Evolutionary conservation across 1,139 yeast species (phyloP).

Genomic region (Hanseniaspora gamundiae): DNA sequence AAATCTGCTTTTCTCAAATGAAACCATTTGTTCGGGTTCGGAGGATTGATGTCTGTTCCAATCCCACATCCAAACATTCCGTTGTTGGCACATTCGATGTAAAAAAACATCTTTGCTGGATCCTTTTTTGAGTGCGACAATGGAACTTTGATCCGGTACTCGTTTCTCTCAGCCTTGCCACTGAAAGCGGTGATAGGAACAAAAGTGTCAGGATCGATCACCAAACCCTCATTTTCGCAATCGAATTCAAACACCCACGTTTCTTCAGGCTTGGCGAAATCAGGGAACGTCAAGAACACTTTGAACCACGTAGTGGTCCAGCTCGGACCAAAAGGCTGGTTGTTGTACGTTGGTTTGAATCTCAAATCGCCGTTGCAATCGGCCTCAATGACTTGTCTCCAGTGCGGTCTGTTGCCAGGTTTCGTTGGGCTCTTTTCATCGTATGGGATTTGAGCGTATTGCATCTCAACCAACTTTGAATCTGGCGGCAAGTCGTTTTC

Average conservation of each 20-base stretch:
- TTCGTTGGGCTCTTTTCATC: conserved; percentile 23
- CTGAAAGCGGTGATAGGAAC: conserved; percentile 72
- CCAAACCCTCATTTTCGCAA: conserved; percentile 72
- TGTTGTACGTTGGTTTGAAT: conserved; percentile 43
- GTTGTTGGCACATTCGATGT: conserved; percentile 84
- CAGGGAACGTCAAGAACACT: conserved; percentile 41
- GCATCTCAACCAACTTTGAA: conserved; percentile 13
- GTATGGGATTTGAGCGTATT: conserved; percentile 24
- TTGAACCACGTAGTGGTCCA: conserved; percentile 97
- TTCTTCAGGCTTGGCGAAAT: conserved; percentile 34
- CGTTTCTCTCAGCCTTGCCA: conserved; percentile 71
- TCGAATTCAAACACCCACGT: conserved; percentile 74
- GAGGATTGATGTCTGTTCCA: conserved; percentile 52
- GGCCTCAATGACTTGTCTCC: conserved; percentile 48
- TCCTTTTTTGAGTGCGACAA: background rate
- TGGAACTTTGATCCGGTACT: conserved; percentile 30
- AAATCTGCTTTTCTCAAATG: conserved; percentile 58
- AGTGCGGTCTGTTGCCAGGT: conserved; percentile 50
- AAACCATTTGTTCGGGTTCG: conserved; percentile 59
- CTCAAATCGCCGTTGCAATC: conserved; percentile 16
- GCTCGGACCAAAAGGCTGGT: conserved; percentile 82
- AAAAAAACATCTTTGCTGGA: conserved; percentile 39
- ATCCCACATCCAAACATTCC: conserved; percentile 85
- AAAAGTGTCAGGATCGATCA: conserved; percentile 44
- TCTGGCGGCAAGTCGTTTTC: conserved; percentile 19